Percentiles rank a stretch among this genome's conserved stretches.
Evolutionary conservation across 148 eudicot species (phyloP).

Genomic region (Vaccinium myrtillus): DNA sequence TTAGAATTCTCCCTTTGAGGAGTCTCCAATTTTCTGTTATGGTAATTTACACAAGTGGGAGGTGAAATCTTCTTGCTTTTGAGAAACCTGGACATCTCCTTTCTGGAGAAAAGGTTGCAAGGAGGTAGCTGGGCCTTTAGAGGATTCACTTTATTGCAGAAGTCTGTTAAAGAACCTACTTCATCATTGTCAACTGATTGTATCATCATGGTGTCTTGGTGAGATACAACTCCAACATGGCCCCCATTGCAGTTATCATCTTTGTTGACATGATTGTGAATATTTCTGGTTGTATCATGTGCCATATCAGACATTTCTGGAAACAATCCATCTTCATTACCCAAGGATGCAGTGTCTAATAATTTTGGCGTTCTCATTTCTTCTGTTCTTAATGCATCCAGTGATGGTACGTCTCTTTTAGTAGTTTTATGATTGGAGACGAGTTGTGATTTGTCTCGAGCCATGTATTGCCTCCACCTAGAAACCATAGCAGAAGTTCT

Average conservation of each 20-base stretch:
- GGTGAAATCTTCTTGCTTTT: constrained; percentile 57
- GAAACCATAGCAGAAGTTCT: constrained; percentile 91
- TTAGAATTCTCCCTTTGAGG: constrained; percentile 29
- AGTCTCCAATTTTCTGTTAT: constrained; percentile 38
- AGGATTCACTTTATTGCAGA: constrained; percentile 49
- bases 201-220: constrained; percentile 10
- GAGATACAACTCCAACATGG: constrained; percentile 18
- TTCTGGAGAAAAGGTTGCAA: constrained; percentile 60
- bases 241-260: constrained; percentile 35
- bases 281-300: constrained; percentile 19
- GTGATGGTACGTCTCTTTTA: constrained; percentile 23
- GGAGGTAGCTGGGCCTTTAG: constrained; percentile 79
- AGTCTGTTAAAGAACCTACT: constrained; percentile 12
- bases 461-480: constrained; percentile 79
- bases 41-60: constrained; percentile 35
- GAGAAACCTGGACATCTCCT: constrained; percentile 69
- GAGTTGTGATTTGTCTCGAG: constrained; percentile 41
- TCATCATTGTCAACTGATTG: constrained; percentile 13
- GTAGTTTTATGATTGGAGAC: constrained; percentile 25
- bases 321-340: constrained; percentile 30
- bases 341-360: constrained; percentile 19
- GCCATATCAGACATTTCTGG: constrained; percentile 11
- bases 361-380: constrained; percentile 24
- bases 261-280: constrained; percentile 24
- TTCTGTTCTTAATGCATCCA: constrained; percentile 18